A percentile compares a stretch with the other conserved stretches of the same genome.
Evolutionary conservation across 2,329 filamentous ascomycete genomes (phyloP).

Genomic region (Pseudohalonectria lignicola): DNA sequence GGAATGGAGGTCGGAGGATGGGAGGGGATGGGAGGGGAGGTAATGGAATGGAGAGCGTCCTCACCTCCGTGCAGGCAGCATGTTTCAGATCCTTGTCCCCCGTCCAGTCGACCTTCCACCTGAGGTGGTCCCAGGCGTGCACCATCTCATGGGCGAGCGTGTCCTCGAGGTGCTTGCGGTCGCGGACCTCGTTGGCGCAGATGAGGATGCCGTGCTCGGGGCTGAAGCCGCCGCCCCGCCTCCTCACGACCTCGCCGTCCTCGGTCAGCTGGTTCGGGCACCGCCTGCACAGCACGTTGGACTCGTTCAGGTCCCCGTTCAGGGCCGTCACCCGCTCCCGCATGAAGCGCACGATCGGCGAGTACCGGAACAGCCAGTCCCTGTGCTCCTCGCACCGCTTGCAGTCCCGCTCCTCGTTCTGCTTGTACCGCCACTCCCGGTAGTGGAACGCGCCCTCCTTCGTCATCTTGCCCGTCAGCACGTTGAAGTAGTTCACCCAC

Average conservation of each 20-base stretch:
- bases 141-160: slow-evolving; percentile 96
- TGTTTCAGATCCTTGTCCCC: slow-evolving; percentile 66
- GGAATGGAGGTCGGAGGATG: neutral
- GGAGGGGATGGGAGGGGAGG: neutral
- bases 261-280: slow-evolving; percentile 52
- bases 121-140: slow-evolving; percentile 85
- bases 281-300: slow-evolving; percentile 72
- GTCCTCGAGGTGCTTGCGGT: slow-evolving; percentile 77
- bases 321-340: slow-evolving; percentile 69
- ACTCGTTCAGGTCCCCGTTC: slow-evolving; percentile 60
- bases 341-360: slow-evolving; percentile 79
- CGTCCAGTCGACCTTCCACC: slow-evolving; percentile 82
- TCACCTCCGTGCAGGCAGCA: slow-evolving; percentile 85
- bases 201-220: slow-evolving; percentile 79
- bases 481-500: slow-evolving; percentile 82
- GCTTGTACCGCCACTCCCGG: slow-evolving; percentile 63
- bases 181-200: slow-evolving; percentile 82
- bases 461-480: slow-evolving; percentile 64
- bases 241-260: slow-evolving; percentile 49
- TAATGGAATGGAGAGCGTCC: slow-evolving; percentile 7
- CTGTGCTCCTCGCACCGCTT: slow-evolving; percentile 69
- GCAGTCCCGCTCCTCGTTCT: slow-evolving; percentile 70
- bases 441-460: slow-evolving; percentile 61
- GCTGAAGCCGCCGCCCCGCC: slow-evolving; percentile 67
- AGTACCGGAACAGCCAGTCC: slow-evolving; percentile 76